These are phyloP conservation scores for Juglanconis sp. DNA, from an alignment of 2,329 filamentous ascomycete genomes.

Conservation along the genomic window DNA sequence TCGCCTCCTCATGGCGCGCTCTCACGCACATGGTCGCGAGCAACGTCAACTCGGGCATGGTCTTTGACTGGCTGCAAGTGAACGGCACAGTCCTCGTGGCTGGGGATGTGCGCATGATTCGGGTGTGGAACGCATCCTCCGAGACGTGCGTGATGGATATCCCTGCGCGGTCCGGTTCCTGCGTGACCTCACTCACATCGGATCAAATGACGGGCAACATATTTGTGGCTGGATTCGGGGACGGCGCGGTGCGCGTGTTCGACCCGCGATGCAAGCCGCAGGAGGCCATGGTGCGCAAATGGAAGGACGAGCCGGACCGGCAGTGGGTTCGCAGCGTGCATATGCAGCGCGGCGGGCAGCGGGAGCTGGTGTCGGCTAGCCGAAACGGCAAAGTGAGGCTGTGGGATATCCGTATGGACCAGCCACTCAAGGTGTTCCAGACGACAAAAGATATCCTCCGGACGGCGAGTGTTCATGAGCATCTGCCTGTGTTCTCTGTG, in stretches of 20 bases:
- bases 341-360: slow-evolving; percentile 90
- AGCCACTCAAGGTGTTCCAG: slow-evolving; percentile 68
- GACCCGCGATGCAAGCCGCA: slow-evolving; percentile 81
- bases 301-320: slow-evolving; percentile 81
- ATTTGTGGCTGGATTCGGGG: slow-evolving; percentile 93
- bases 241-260: slow-evolving; percentile 90
- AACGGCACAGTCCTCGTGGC: slow-evolving; percentile 92
- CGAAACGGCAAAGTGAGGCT: slow-evolving; percentile 90
- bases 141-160: slow-evolving; percentile 94
- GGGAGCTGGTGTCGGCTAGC: slow-evolving; percentile 86
- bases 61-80: slow-evolving; percentile 99
- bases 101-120: slow-evolving; percentile 90
- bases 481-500: slow-evolving; percentile 92
- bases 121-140: slow-evolving; percentile 91
- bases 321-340: slow-evolving; percentile 97
- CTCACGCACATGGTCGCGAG: slow-evolving; percentile 91
- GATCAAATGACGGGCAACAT: slow-evolving; percentile 97
- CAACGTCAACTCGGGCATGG: slow-evolving; percentile 90
- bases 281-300: slow-evolving; percentile 91
- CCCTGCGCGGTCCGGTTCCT: slow-evolving; percentile 87
- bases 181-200: slow-evolving; percentile 91
- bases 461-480: slow-evolving; percentile 89
- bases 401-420: slow-evolving; percentile 92
- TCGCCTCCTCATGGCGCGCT: slow-evolving; percentile 88
- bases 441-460: slow-evolving; percentile 75